Conservation (phyloP, 495 filamentous ascomycete species). For the Podospora pseudocomata region DNA sequence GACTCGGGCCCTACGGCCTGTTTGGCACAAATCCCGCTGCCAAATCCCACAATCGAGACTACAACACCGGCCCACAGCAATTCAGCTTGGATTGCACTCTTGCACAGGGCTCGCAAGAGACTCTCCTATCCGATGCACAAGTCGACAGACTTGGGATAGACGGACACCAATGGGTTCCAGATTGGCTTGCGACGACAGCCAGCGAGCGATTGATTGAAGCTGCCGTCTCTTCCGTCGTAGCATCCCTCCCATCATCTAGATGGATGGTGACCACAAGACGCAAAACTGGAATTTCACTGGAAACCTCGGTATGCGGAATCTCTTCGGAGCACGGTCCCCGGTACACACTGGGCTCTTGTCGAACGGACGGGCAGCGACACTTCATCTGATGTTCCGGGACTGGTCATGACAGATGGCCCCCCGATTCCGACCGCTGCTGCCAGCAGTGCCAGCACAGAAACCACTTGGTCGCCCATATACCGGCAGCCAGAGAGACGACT, state of each 20-base stretch:
- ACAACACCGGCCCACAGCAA: conserved; percentile 4
- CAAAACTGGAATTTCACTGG: neutral
- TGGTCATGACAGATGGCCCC: conserved; percentile 5
- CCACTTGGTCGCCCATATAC: conserved; percentile 1
- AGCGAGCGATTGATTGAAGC: neutral
- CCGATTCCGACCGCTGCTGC: conserved; percentile 5
- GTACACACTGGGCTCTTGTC: conserved; percentile 1
- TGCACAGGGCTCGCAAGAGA: neutral
- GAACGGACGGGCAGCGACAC: neutral
- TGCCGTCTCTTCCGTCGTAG: neutral
- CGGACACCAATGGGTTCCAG: neutral
- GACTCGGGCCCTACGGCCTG: neutral
- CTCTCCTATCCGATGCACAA: conserved; percentile 8
- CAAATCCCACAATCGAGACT: conserved; percentile 1
- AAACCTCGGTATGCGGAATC: conserved; percentile 4
- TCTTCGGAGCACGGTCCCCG: neutral
- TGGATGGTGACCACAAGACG: neutral
- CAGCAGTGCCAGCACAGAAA: conserved; percentile 4
- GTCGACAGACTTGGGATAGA: neutral
- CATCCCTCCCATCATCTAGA: neutral
- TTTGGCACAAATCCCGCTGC: neutral
- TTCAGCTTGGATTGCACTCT: conserved; percentile 7
- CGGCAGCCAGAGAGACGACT: neutral
- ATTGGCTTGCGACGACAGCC: neutral
- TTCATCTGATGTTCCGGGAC: conserved; percentile 9